Evolutionary conservation across 1,284 basidiomycete species (phyloP), one percentile per base, ranked within the genome.

Genomic region (Phylloboletellus chloephorus): DNA sequence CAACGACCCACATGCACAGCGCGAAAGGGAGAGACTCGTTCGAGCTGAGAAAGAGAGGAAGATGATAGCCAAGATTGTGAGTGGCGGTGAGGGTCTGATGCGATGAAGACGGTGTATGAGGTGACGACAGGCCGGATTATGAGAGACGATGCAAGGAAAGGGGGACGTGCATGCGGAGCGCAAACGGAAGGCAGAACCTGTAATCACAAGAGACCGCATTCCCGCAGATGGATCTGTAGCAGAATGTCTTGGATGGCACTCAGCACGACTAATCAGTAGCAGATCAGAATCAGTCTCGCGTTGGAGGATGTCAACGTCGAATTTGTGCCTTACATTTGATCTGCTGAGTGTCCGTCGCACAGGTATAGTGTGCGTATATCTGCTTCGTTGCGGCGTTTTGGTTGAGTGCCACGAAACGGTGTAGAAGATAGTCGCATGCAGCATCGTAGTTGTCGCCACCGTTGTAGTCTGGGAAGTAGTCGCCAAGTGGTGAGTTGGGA

Each of bases 351-450:
- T 91, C 88, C 21, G 88, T 91, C 21, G 88, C 88, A 66, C 88
- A 91, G 5, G 88, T 91, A 64, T 89, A 91, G 56, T 91, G 88
- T 5, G 88, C 88, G 54, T 89, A 88, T 49, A 88, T 88, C 66
- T 89, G 86, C 65, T 89, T 89, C 39, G 82, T 87, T 33, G 83
- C 80, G 0, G 88, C 83, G 53, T 82, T 88, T 67, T 92, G 88
- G 64, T 93, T 93, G 44, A 93, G 73, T 15, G 77, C 79, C 13
- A 92, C 87, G 63, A 94, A 94, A 34, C 86, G 82, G 58, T 91
- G 86, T 29, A 93, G 68, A 43, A 93, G 73, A 63, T 90, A 93
- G 52, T 86, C 78, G 64, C 85, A 92, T 10, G 90, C 90, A 16
- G 79, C 74, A 54, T 93, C 88, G 62, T 93, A 93, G 67, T 84